phyloP scores from a whole-genome alignment of 495 filamentous ascomycete species.

The Terfezia claveryi region DNA sequence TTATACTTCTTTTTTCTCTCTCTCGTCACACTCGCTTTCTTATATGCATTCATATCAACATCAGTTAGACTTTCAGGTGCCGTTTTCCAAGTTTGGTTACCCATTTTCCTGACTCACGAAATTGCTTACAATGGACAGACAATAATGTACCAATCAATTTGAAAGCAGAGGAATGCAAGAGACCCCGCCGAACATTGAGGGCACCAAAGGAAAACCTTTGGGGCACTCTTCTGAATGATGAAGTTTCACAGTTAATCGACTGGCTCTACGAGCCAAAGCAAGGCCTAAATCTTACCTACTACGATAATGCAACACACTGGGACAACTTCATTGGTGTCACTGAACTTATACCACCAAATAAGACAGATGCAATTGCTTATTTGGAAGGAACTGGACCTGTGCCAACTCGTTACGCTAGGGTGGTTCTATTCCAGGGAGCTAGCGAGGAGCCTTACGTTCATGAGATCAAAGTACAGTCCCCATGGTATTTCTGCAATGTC shows the following conservation, averaged over 20 bases:
- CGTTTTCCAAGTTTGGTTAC: too few species aligned
- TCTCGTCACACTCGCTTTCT: too few species aligned
- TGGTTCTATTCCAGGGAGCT: slow-evolving; percentile 23
- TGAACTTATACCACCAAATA: slow-evolving; percentile 31
- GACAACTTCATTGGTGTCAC: slow-evolving; percentile 21
- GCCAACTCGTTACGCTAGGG: slow-evolving; percentile 28
- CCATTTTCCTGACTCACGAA: too few species aligned
- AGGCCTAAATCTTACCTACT: slow-evolving; percentile 22
- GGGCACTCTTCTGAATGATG: slow-evolving; percentile 17
- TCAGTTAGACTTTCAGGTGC: too few species aligned
- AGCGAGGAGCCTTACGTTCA: slow-evolving; percentile 23
- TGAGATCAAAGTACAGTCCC: too few species aligned
- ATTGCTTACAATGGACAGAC: too few species aligned
- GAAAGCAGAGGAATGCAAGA: too few species aligned
- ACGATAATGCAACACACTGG: slow-evolving; percentile 18
- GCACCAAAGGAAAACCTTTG: slow-evolving; percentile 22
- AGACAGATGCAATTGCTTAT: slow-evolving; percentile 28
- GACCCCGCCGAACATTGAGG: too few species aligned
- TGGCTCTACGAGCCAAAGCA: slow-evolving; percentile 19
- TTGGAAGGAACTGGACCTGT: slow-evolving; percentile 20
- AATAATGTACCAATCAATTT: too few species aligned
- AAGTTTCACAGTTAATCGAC: slow-evolving; percentile 17
- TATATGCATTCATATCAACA: too few species aligned
- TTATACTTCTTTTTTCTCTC: too few species aligned
- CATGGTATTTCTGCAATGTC: too few species aligned